These are phyloP conservation scores for Clitopilus passeckerianus DNA, from an alignment of 768 basidiomycete species.

Conservation along the genomic window DNA sequence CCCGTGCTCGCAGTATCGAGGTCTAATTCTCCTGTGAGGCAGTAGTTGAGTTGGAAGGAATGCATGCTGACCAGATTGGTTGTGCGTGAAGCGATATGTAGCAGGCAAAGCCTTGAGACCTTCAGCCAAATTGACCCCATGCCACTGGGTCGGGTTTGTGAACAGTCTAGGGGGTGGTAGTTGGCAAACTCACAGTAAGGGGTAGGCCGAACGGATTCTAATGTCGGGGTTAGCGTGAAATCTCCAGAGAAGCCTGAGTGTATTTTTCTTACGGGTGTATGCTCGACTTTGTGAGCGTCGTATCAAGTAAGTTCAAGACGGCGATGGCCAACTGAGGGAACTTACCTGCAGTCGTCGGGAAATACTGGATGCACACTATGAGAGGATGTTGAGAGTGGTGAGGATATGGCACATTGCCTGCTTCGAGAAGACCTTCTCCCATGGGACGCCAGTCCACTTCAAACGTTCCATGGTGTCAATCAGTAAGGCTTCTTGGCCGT, in stretches of 20 bases:
- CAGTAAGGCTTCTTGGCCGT: constrained; percentile 41
- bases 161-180: background rate
- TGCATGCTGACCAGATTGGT: constrained; percentile 38
- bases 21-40: constrained; percentile 21
- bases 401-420: constrained; percentile 21
- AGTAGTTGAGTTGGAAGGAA: background rate
- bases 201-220: constrained; percentile 43
- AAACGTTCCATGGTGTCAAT: constrained; percentile 50
- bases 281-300: constrained; percentile 17
- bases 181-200: constrained; percentile 22
- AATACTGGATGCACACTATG: constrained; percentile 27
- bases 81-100: constrained; percentile 50
- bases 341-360: constrained; percentile 35
- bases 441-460: constrained; percentile 47
- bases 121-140: constrained; percentile 56
- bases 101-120: constrained; percentile 51
- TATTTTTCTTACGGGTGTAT: constrained; percentile 17
- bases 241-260: background rate
- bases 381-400: background rate
- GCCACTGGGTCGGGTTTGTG: constrained; percentile 33
- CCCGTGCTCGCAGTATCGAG: constrained; percentile 43
- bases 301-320: background rate
- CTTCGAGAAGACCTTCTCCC: constrained; percentile 47
- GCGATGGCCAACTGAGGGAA: background rate
- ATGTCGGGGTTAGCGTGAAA: background rate